These are phyloP conservation scores for Ulota crispa DNA, from an alignment of 225 moss, liverwort and hornwort genomes.

Conservation along the genomic window DNA sequence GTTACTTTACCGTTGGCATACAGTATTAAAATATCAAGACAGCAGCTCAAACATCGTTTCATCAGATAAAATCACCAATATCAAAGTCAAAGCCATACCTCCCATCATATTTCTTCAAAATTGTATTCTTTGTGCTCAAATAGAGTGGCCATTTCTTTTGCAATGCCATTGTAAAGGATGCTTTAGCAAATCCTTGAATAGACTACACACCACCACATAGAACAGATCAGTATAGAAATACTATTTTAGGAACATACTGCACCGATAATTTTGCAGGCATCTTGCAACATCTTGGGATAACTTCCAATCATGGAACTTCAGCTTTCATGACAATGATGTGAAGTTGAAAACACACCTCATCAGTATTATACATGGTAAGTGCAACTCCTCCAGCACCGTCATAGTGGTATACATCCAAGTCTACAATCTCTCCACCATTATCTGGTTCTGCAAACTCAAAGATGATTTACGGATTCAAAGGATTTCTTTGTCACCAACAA, in stretches of 20 bases:
- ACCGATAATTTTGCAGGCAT: neutral
- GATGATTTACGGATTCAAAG: neutral
- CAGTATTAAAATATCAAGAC: neutral
- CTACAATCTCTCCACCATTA: constrained; percentile 50
- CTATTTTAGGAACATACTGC: neutral
- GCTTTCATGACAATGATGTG: neutral
- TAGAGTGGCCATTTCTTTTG: constrained; percentile 86
- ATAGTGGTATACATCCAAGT: constrained; percentile 81
- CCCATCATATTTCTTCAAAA: constrained; percentile 96
- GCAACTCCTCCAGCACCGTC: constrained; percentile 81
- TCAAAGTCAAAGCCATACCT: constrained; percentile 33
- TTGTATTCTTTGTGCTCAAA: constrained; percentile 94
- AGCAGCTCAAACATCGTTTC: neutral
- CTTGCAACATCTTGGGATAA: neutral
- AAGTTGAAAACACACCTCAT: constrained; percentile 57
- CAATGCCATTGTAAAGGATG: constrained; percentile 84
- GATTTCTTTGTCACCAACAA: neutral
- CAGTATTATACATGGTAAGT: constrained; percentile 89
- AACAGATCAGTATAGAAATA: neutral
- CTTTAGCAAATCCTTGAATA: constrained; percentile 74
- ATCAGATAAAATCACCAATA: neutral
- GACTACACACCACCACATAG: constrained; percentile 44
- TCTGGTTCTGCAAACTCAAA: constrained; percentile 63
- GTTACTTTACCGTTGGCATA: neutral
- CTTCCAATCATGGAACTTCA: neutral